phyloP scores from a whole-genome alignment of 2,329 filamentous ascomycete genomes.

The Arthroderma sp. region DNA sequence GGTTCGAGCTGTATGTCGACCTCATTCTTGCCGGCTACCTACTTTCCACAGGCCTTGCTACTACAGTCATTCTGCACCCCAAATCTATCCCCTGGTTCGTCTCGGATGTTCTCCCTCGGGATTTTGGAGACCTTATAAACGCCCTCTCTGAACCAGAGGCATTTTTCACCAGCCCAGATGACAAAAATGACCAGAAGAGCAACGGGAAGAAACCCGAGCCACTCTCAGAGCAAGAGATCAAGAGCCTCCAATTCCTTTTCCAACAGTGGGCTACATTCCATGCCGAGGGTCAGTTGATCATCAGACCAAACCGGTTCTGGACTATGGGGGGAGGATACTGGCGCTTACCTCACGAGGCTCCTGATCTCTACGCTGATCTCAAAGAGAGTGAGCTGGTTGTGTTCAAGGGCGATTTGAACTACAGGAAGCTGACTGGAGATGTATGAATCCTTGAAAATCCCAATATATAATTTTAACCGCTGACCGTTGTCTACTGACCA shows the following conservation, averaged over 20 bases:
- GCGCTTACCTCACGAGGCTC: constrained; percentile 59
- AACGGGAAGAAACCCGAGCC: constrained; percentile 45
- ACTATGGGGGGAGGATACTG: constrained; percentile 79
- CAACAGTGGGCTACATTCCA: constrained; percentile 68
- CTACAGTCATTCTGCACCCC: constrained; percentile 74
- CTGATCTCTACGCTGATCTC: constrained; percentile 60
- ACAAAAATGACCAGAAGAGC: constrained; percentile 37
- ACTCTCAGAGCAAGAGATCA: constrained; percentile 53
- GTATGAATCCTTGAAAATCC: constrained; percentile 31
- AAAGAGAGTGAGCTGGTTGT: constrained; percentile 75
- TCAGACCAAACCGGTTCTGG: constrained; percentile 85
- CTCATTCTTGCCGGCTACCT: constrained; percentile 84
- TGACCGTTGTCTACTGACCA: background rate
- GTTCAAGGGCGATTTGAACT: constrained; percentile 97
- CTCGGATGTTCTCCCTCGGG: constrained; percentile 76
- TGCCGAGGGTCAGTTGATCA: constrained; percentile 65
- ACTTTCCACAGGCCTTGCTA: constrained; percentile 70
- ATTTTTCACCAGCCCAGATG: constrained; percentile 69
- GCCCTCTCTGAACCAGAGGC: constrained; percentile 61
- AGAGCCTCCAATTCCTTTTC: constrained; percentile 64
- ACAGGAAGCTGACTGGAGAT: constrained; percentile 81
- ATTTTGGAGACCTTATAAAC: constrained; percentile 71
- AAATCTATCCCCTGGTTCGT: constrained; percentile 98
- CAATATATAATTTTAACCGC: constrained; percentile 5
- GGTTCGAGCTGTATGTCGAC: constrained; percentile 94